Conservation (phyloP, 129 eudicot genomes). For the Smallanthus sonchifolius region DNA sequence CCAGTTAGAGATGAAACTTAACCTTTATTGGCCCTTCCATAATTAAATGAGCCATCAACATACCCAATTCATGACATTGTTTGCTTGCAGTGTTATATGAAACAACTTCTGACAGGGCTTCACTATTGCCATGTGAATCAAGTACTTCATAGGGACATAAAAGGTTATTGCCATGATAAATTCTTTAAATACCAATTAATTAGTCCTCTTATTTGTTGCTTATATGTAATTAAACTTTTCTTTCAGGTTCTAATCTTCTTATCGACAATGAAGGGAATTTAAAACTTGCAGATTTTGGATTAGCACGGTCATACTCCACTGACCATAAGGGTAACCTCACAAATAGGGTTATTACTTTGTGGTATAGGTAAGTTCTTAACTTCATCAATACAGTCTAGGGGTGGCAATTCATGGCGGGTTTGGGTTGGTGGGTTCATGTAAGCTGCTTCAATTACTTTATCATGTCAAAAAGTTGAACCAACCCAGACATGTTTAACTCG, state of each 20-base stretch:
- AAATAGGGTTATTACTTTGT: conserved; percentile 90
- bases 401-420: background rate
- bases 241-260: conserved; percentile 84
- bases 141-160: conserved; percentile 94
- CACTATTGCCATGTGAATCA: conserved; percentile 89
- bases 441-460: background rate
- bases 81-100: conserved; percentile 83
- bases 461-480: background rate
- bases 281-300: conserved; percentile 97
- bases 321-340: conserved; percentile 79
- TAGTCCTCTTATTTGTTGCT: conserved; percentile 2
- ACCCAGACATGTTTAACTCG: background rate
- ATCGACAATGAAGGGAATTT: conserved; percentile 89
- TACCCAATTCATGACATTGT: conserved; percentile 23
- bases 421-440: background rate
- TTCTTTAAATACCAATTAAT: background rate
- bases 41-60: conserved; percentile 1
- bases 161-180: conserved; percentile 41
- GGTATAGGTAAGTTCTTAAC: conserved; percentile 72
- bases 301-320: conserved; percentile 69
- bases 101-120: conserved; percentile 88
- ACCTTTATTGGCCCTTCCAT: background rate
- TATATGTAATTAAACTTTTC: background rate
- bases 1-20: too few species aligned
- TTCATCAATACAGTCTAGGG: background rate